Percentiles rank a stretch among this genome's conserved stretches.
These are phyloP conservation scores for Trichoderma reesei DNA, from an alignment of 495 filamentous ascomycete genomes.

Conservation along the genomic window DNA sequence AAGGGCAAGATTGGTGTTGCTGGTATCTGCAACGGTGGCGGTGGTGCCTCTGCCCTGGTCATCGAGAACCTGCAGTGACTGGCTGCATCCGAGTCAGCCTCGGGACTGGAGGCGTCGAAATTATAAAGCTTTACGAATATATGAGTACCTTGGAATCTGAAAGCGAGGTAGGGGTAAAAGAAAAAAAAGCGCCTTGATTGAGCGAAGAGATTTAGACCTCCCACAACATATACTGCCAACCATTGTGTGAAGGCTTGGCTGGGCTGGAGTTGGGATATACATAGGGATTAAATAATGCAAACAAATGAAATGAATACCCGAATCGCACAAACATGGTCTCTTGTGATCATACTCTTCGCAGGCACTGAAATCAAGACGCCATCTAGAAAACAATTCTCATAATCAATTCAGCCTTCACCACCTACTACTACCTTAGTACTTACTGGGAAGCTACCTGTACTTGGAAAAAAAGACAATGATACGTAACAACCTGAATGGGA, in stretches of 20 bases:
- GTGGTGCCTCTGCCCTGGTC: conserved; percentile 84
- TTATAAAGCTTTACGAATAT: background rate
- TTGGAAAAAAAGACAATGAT: background rate
- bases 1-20: conserved; percentile 87
- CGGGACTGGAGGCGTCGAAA: background rate
- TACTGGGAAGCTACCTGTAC: background rate
- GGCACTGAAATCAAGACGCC: too few species aligned
- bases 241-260: background rate
- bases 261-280: background rate
- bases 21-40: conserved; percentile 97
- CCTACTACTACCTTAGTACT: too few species aligned
- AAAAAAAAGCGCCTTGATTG: background rate
- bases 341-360: too few species aligned
- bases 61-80: conserved; percentile 57
- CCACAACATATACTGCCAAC: background rate
- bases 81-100: background rate
- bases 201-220: background rate
- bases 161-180: background rate
- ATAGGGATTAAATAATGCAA: background rate
- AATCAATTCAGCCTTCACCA: too few species aligned
- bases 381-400: too few species aligned
- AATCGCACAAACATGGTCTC: background rate
- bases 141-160: background rate
- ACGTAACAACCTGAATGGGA: background rate
- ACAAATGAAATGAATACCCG: background rate